phyloP scores from a whole-genome alignment of 352 stramenopile genomes.

The Globisporangium spiculum region DNA sequence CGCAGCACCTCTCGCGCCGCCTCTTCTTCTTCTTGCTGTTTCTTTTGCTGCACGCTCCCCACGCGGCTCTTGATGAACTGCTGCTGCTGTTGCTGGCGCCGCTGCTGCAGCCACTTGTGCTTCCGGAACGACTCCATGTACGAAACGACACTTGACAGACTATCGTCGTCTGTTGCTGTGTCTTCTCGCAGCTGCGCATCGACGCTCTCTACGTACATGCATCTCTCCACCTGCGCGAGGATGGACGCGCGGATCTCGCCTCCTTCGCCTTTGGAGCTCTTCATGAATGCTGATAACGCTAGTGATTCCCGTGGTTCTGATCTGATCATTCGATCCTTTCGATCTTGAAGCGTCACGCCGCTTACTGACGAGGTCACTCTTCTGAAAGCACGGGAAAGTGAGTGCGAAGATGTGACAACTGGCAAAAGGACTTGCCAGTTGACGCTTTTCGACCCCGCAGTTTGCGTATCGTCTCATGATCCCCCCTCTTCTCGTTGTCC shows the following conservation, averaged over 20 bases:
- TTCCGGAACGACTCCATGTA: constrained; percentile 47
- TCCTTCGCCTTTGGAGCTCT: background rate
- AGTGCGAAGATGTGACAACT: background rate
- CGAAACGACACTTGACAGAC: constrained; percentile 6
- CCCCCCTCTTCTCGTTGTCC: background rate
- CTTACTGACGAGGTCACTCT: background rate
- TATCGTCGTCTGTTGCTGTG: background rate
- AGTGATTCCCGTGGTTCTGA: background rate
- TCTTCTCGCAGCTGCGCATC: constrained; percentile 20
- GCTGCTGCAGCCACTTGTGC: constrained; percentile 34
- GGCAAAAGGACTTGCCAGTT: background rate
- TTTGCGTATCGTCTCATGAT: background rate
- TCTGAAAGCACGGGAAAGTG: background rate
- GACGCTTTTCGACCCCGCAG: background rate
- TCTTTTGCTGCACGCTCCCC: background rate
- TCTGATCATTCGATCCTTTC: background rate
- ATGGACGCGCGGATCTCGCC: constrained; percentile 24
- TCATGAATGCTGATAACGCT: background rate
- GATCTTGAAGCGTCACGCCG: background rate
- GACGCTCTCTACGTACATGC: constrained; percentile 34
- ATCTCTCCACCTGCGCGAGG: constrained; percentile 38
- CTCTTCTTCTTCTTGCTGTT: background rate
- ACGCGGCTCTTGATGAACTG: background rate
- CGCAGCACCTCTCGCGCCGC: background rate
- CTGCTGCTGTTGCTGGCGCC: constrained; percentile 21